Evolutionary conservation across 805 yeast genomes (phyloP).

Genomic region (Saturnispora sanitii): DNA sequence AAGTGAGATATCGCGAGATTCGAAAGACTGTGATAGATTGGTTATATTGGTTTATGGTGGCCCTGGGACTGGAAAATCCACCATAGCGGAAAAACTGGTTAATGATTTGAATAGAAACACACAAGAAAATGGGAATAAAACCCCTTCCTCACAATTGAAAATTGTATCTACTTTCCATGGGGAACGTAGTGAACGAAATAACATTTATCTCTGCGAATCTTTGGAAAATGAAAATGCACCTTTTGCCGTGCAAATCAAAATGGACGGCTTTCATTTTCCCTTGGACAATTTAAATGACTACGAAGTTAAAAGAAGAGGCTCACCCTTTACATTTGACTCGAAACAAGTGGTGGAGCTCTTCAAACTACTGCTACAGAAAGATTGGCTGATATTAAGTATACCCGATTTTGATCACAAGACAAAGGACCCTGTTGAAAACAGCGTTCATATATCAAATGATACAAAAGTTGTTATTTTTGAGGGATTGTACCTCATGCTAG

Average conservation of each 20-base stretch:
- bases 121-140: not conserved
- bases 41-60: conserved; percentile 59
- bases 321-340: conserved; percentile 80
- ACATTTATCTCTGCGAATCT: conserved; percentile 7
- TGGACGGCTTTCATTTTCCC: conserved; percentile 75
- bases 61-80: conserved; percentile 83
- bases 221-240: conserved; percentile 2
- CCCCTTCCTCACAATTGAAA: not conserved
- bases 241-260: conserved; percentile 44
- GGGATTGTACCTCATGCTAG: conserved; percentile 61
- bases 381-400: conserved; percentile 24
- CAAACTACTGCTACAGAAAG: conserved; percentile 18
- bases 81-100: conserved; percentile 44
- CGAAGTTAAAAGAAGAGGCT: conserved; percentile 65
- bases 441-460: conserved; percentile 30
- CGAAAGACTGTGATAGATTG: conserved; percentile 25
- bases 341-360: conserved; percentile 31
- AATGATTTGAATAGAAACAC: conserved; percentile 28
- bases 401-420: conserved; percentile 72
- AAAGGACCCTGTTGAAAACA: conserved; percentile 61
- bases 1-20: not conserved
- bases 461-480: conserved; percentile 57
- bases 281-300: conserved; percentile 34
- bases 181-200: not conserved
- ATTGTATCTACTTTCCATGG: not conserved